Evolutionary conservation across 1,139 yeast species (phyloP).

Genomic region (Scheffersomyces stambukii): DNA sequence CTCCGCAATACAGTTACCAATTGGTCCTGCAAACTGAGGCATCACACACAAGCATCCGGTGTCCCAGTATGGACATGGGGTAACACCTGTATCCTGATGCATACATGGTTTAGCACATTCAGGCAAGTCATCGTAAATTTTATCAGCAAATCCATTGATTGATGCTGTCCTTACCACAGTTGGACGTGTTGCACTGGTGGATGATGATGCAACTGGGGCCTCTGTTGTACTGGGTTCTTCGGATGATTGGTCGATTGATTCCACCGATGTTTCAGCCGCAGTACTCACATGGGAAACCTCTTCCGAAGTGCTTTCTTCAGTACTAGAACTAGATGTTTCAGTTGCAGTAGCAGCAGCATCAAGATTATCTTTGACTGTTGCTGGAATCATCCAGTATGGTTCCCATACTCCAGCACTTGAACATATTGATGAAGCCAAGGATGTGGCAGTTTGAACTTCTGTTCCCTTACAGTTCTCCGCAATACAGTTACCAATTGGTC

Average conservation of each 20-base stretch:
- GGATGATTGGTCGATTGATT: neutral
- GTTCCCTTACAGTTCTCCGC: constrained; percentile 27
- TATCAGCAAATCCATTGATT: constrained; percentile 37
- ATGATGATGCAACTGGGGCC: neutral
- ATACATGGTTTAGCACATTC: constrained; percentile 19
- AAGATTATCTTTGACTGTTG: constrained; percentile 28
- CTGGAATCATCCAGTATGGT: constrained; percentile 35
- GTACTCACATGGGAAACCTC: constrained; percentile 2
- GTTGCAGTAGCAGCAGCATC: constrained; percentile 24
- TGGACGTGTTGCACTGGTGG: constrained; percentile 25
- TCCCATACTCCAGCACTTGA: constrained; percentile 39
- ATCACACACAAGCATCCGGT: constrained; percentile 36
- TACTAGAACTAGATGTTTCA: constrained; percentile 7
- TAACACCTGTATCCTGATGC: neutral
- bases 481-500: constrained; percentile 26
- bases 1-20: constrained; percentile 27
- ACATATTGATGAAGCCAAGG: constrained; percentile 39
- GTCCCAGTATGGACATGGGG: constrained; percentile 32
- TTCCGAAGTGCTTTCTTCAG: constrained; percentile 1
- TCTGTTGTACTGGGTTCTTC: neutral
- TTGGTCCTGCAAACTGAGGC: constrained; percentile 24
- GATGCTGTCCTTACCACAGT: constrained; percentile 33
- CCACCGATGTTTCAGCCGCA: neutral
- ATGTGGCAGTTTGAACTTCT: constrained; percentile 35
- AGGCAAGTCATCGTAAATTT: constrained; percentile 21